Conservation (phyloP, 2,329 filamentous ascomycete genomes). For the Alternaria angustiovoidea region DNA sequence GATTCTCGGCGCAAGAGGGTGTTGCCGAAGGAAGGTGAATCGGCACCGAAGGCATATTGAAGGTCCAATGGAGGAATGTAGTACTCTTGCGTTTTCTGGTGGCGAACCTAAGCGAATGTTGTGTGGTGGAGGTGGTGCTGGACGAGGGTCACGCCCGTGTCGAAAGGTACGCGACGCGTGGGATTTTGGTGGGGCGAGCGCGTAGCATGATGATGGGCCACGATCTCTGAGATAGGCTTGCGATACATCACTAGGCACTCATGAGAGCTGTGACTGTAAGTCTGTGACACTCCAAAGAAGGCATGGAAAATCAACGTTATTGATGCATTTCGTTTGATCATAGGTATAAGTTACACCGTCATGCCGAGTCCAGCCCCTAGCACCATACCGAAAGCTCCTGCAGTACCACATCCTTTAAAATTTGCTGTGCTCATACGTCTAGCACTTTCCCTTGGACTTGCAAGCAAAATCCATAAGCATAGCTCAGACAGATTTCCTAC, state of each 20-base stretch:
- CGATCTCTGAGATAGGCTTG: not conserved
- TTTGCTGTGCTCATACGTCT: not conserved
- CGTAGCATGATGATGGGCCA: not conserved
- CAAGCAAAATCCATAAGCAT: not conserved
- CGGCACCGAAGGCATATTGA: conserved; percentile 43
- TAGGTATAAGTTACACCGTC: not conserved
- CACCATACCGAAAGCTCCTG: not conserved
- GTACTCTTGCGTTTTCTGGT: not conserved
- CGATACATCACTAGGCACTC: not conserved
- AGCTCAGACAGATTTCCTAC: not conserved
- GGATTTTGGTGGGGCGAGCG: conserved; percentile 20
- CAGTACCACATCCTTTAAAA: not conserved
- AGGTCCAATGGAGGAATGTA: not conserved
- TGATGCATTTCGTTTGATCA: not conserved
- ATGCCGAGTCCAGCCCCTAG: not conserved
- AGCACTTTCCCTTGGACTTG: not conserved
- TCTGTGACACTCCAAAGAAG: not conserved
- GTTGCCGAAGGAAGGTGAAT: conserved; percentile 26
- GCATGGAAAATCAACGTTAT: not conserved
- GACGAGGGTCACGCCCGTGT: not conserved
- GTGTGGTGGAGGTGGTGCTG: not conserved
- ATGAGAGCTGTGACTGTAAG: not conserved
- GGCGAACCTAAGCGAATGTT: not conserved
- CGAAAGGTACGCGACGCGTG: conserved; percentile 19
- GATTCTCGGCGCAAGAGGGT: conserved; percentile 52